Conservation (phyloP, 2,329 filamentous ascomycete species). For the Penicillium sp. region DNA sequence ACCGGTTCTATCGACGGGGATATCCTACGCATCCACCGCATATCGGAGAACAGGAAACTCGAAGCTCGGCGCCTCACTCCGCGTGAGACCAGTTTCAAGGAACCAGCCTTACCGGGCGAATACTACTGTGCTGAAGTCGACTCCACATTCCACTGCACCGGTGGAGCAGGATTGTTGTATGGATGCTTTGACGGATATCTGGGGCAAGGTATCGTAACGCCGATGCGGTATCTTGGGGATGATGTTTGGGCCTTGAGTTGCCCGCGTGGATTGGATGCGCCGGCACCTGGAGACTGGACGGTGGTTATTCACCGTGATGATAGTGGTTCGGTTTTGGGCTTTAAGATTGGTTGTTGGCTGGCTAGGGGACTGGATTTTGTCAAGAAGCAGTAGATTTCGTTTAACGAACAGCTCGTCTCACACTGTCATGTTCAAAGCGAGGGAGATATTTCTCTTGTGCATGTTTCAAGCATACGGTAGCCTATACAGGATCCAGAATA, state of each 20-base stretch:
- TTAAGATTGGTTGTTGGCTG: conserved; percentile 52
- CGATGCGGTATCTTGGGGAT: conserved; percentile 48
- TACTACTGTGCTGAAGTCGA: conserved; percentile 48
- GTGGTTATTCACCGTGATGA: conserved; percentile 43
- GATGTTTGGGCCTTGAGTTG: conserved; percentile 50
- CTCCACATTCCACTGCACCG: conserved; percentile 45
- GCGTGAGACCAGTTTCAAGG: conserved; percentile 18
- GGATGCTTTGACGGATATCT: conserved; percentile 52
- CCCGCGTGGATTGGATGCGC: conserved; percentile 50
- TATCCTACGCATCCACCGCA: conserved; percentile 34
- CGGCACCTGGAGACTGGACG: conserved; percentile 54
- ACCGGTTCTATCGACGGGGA: conserved; percentile 41
- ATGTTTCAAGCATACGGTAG: too few species aligned
- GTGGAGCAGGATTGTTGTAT: conserved; percentile 48
- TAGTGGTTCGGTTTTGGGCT: conserved; percentile 30
- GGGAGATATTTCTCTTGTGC: too few species aligned
- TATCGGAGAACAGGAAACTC: conserved; percentile 39
- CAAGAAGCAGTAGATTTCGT: conserved; percentile 4
- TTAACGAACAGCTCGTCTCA: too few species aligned
- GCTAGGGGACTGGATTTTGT: conserved; percentile 38
- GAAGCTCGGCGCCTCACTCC: conserved; percentile 31
- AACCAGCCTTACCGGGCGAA: conserved; percentile 32
- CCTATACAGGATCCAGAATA: neutral
- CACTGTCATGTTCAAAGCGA: too few species aligned
- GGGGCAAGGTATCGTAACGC: conserved; percentile 46